These are phyloP conservation scores for Albophoma yamanashiensis DNA, from an alignment of 2,329 filamentous ascomycete genomes.

Conservation along the genomic window DNA sequence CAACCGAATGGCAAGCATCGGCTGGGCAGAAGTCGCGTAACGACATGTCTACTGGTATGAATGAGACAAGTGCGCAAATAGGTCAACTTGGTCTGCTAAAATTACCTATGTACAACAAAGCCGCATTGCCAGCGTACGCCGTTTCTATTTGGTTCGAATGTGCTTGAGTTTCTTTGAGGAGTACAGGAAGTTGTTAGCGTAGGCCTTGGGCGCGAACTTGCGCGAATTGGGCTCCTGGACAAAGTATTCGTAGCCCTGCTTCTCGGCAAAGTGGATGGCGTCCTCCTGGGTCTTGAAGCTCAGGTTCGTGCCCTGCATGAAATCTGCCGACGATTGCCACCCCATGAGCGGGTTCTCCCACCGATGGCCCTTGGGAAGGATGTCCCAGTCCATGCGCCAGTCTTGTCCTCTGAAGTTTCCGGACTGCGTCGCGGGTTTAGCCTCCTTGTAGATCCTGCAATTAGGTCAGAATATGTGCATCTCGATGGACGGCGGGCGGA, in stretches of 20 bases:
- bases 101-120: slow-evolving; percentile 15
- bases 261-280: slow-evolving; percentile 89
- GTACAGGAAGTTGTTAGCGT: slow-evolving; percentile 94
- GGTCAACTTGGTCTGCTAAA: not conserved
- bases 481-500: not conserved
- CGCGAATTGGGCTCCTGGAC: slow-evolving; percentile 93
- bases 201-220: slow-evolving; percentile 80
- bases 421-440: slow-evolving; percentile 95
- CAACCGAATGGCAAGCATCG: not conserved
- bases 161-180: slow-evolving; percentile 78
- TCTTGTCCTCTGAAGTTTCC: slow-evolving; percentile 73
- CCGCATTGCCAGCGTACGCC: not conserved
- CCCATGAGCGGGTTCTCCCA: slow-evolving; percentile 99
- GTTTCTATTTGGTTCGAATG: slow-evolving; percentile 63
- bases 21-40: not conserved
- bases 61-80: not conserved
- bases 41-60: not conserved
- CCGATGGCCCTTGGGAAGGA: slow-evolving; percentile 80
- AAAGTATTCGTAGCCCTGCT: slow-evolving; percentile 98
- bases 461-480: not conserved
- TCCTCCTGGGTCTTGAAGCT: slow-evolving; percentile 91
- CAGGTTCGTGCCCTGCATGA: slow-evolving; percentile 87
- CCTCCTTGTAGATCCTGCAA: slow-evolving; percentile 74
- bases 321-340: slow-evolving; percentile 92
- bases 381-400: slow-evolving; percentile 99